Percentiles rank a stretch among this genome's conserved stretches.
These are phyloP conservation scores for Talaromyces rugulosus DNA, from an alignment of 2,329 filamentous ascomycete species.

Conservation along the genomic window DNA sequence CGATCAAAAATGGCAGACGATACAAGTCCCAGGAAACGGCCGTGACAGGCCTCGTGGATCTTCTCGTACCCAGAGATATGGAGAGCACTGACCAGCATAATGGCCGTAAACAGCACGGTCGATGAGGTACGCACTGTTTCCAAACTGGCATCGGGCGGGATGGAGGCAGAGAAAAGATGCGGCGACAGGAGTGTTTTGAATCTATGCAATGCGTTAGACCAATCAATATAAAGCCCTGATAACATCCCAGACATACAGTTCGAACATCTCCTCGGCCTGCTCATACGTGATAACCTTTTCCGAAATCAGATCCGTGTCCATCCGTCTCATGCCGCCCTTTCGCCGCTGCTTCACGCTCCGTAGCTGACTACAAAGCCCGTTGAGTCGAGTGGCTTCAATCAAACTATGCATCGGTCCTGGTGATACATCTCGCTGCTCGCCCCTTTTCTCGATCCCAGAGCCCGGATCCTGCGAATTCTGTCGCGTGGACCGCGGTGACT, in stretches of 20 bases:
- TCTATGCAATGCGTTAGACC: neutral
- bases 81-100: constrained; percentile 49
- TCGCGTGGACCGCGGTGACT: constrained; percentile 9
- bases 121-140: constrained; percentile 46
- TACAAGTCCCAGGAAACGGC: constrained; percentile 48
- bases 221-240: neutral
- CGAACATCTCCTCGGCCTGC: constrained; percentile 1
- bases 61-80: constrained; percentile 46
- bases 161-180: neutral
- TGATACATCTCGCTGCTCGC: constrained; percentile 8
- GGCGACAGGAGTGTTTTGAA: neutral
- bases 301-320: constrained; percentile 1
- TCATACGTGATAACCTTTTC: constrained; percentile 2
- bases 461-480: constrained; percentile 10
- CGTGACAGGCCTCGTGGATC: constrained; percentile 47
- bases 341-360: constrained; percentile 6
- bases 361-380: constrained; percentile 11
- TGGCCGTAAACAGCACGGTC: constrained; percentile 46
- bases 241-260: neutral
- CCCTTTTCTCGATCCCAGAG: neutral
- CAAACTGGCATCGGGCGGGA: constrained; percentile 24
- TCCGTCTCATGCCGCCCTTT: neutral
- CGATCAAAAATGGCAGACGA: constrained; percentile 50
- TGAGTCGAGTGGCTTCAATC: constrained; percentile 10
- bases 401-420: constrained; percentile 9